These are phyloP conservation scores for Lunularia cruciata DNA, from an alignment of 225 moss, liverwort and hornwort species.

Conservation along the genomic window DNA sequence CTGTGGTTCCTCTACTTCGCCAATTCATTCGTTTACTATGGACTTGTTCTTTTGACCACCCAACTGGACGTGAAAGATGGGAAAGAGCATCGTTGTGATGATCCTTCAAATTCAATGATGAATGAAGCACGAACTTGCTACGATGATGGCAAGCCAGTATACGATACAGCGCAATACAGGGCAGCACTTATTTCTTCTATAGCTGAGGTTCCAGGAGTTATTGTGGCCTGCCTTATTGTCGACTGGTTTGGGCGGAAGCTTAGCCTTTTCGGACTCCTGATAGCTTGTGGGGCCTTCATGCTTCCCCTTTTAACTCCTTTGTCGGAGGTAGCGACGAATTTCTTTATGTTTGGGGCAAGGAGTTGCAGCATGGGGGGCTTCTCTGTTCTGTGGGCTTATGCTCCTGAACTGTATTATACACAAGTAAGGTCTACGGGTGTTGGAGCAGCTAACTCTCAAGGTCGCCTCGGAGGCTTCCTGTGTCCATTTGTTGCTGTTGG, in stretches of 20 bases:
- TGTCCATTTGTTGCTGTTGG: slow-evolving; percentile 90
- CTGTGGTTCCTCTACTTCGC: slow-evolving; percentile 84
- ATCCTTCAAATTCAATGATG: slow-evolving; percentile 1
- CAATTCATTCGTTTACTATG: slow-evolving; percentile 93
- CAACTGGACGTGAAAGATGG: slow-evolving; percentile 61
- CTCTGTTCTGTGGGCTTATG: slow-evolving; percentile 89
- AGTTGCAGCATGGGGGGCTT: slow-evolving; percentile 96
- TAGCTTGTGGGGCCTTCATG: slow-evolving; percentile 68
- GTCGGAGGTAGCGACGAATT: slow-evolving; percentile 49
- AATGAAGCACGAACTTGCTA: slow-evolving; percentile 5
- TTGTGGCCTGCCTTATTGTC: slow-evolving; percentile 84
- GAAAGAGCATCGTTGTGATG: slow-evolving; percentile 27
- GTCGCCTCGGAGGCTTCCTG: slow-evolving; percentile 79
- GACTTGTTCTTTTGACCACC: slow-evolving; percentile 86
- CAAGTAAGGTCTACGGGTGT: slow-evolving; percentile 72
- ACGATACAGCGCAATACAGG: slow-evolving; percentile 68
- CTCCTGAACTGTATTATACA: slow-evolving; percentile 87
- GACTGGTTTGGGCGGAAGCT: slow-evolving; percentile 83
- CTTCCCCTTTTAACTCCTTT: slow-evolving; percentile 61
- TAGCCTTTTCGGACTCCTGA: slow-evolving; percentile 54
- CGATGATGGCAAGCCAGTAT: slow-evolving; percentile 52
- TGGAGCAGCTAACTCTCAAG: slow-evolving; percentile 72
- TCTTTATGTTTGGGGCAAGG: slow-evolving; percentile 84
- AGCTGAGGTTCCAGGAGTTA: slow-evolving; percentile 84
- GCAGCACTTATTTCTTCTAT: slow-evolving; percentile 76